phyloP scores from a whole-genome alignment of 2,329 filamentous ascomycete genomes.

The Colletotrichum sp. region DNA sequence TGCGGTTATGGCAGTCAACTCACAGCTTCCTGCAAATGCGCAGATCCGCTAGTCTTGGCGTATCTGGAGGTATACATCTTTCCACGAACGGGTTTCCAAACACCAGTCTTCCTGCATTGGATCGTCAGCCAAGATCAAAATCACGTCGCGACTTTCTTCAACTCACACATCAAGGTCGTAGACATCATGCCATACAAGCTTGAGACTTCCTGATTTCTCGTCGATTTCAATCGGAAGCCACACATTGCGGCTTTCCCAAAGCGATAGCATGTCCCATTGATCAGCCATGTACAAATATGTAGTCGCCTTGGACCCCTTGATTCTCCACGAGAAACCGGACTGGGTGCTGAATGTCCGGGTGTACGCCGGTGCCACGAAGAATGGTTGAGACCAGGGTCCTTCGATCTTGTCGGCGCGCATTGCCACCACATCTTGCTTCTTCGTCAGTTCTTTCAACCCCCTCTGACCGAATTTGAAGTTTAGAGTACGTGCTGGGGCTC shows the following conservation, averaged over 20 bases:
- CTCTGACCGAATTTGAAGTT: neutral
- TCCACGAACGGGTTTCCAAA: slow-evolving; percentile 50
- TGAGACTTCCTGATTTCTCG: slow-evolving; percentile 51
- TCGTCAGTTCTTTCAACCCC: neutral
- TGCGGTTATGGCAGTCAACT: neutral
- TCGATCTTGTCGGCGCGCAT: slow-evolving; percentile 53
- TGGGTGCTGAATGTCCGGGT: slow-evolving; percentile 58
- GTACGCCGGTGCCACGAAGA: slow-evolving; percentile 52
- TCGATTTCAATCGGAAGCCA: slow-evolving; percentile 59
- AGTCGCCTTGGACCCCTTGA: slow-evolving; percentile 52
- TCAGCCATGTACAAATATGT: slow-evolving; percentile 55
- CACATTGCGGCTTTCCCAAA: slow-evolving; percentile 61
- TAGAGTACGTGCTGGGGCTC: neutral
- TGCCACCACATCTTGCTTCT: slow-evolving; percentile 50
- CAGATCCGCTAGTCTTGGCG: slow-evolving; percentile 46
- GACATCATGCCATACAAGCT: slow-evolving; percentile 56
- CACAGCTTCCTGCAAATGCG: slow-evolving; percentile 53
- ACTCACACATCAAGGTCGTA: slow-evolving; percentile 53
- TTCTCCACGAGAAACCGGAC: slow-evolving; percentile 52
- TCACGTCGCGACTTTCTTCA: neutral
- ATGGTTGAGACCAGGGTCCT: slow-evolving; percentile 59
- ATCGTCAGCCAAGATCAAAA: neutral
- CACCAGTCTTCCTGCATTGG: slow-evolving; percentile 42
- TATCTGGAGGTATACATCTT: slow-evolving; percentile 47
- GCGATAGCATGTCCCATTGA: slow-evolving; percentile 54